Evolutionary conservation across 2,329 filamentous ascomycete species (phyloP), one percentile per base, ranked within the genome.

Genomic region (Claviceps spartinae): DNA sequence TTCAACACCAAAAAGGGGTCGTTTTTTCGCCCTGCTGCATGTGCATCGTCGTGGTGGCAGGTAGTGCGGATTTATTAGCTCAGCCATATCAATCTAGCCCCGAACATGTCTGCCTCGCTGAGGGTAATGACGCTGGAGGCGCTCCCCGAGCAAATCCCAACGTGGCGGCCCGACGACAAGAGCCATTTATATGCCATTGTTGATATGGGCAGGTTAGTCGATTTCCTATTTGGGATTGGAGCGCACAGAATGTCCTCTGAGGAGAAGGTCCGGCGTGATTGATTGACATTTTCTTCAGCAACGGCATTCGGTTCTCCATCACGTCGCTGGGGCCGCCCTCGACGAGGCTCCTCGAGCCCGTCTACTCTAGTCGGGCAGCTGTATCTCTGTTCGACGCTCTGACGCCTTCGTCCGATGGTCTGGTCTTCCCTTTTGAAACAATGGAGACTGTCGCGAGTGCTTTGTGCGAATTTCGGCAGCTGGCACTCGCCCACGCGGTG

Each of bases 231-330:
- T 26, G 9, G 30, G 30, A 34, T 16, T 24, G 13, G 20, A 11
- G 55, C 46, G n/a, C 45, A n/a, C 36, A 41, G 30, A 11, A 11
- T 34, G 30, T 34, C 9, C 9, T 34, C 30, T 11, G 9, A 34
- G 30, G 30, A 34, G 9, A 34, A 34, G 9, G 30, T 34, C 30
- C 30, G 30, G 9, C 30, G 30, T 34, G 30, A 34, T 34, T 30
- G 30, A 30, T 30, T 20, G n/a, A 30, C 36, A 34, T 34, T 34
- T 34, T 47, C 47, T 38, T 24, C 58, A 88, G 88, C 72, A 96
- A 95, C 72, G 90, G 89, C 60, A 91, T 95, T 61, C 87, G 90
- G 52, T 95, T 95, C 73, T 91, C 88, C 45, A 88, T 95, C 61
- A 87, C 88, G 8, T 82, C 88, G 58, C 75, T 94, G n/a, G 77